Base-by-base conservation (phyloP, 2,329 filamentous ascomycete species). In the Diaporthe batatas region DNA sequence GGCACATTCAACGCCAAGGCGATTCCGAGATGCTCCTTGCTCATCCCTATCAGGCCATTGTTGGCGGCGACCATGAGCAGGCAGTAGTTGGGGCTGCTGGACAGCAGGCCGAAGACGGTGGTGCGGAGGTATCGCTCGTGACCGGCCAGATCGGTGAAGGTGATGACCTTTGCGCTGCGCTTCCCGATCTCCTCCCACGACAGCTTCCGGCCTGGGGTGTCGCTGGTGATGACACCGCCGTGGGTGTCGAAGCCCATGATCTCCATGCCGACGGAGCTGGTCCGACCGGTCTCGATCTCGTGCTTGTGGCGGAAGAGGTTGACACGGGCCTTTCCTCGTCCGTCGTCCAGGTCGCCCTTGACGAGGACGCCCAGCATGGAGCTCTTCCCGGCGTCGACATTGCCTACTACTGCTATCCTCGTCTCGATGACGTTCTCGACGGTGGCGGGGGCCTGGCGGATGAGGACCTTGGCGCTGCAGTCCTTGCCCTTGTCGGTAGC, bases 161-260 rank as follows among this genome's bases (percentile, higher is more conserved):
- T 94, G 78, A 98, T 98, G 68, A 99, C 95, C 86, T 99, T 99
- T 67, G 96, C 93, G 78, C 94, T 97, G 76, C 95, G 93, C 83
- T 93, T 94, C 70, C 96, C 96, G 79, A 99, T 98, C 81, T 99
- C 96, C 81, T 98, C 96, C 96, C 96, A 99, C 5, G 95, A 96
- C 44, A 98, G 86, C 76, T 90, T 90, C 81, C 96, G 90, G 1
- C 95, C 96, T 2, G 95, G 93, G 0, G 92, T 93, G 73, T 93
- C 93, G 51, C 94, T 96, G 21, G 91, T 90, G 21, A 98, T 89
- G 36, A 98, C 92, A 34, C 95, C 90, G 36, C 96, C 96, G 71
- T 89, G 89, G 67, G 93, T 94, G 82, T 98, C 95, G 78, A 98
- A 99, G 2, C 96, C 96, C 92, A 98, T 95, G 75, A 98, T 98